Evolutionary conservation across 202 grass and related monocot genomes (phyloP), one percentile per base, ranked within the genome.

Genomic region (Setaria viridis): DNA sequence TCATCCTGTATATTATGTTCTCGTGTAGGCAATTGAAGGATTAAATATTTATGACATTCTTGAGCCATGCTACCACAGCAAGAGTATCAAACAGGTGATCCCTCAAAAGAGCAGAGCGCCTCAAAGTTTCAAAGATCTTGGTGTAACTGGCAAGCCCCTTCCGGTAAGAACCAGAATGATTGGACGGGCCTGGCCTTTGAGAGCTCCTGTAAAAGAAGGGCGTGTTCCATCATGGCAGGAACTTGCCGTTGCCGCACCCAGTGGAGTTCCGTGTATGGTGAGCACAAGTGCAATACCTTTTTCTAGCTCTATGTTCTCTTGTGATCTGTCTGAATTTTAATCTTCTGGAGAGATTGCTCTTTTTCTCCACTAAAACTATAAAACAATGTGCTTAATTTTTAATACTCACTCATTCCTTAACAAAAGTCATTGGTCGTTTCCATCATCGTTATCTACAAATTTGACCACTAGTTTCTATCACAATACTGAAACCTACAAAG

Each of bases 1-100:
- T 70, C 56, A 43, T 33, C 57, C n/a, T 33, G 70, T 66, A 68
- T 69, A 32, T 50, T 77, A 45, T 60, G 6, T 88, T 60, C 33
- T 80, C 84, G 34, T 74, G 29, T 77, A 99, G 97, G 78, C 20
- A 76, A 65, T 99, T 7, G 4, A 12, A 10, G 77, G 12, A 5
- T 83, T 99, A 68, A 96, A 99, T 57, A 93, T 99, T 47, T 99
- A 99, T 75, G 85, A 99, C 83, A 91, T 99, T 78, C 97, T 99
- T 65, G 97, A 99, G 77, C 97, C 97, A 50, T 99, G 97, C 80
- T 99, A 96, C 85, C 93, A 99, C 53, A 82, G 65, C 81, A 89
- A 51, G 62, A 46, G 53, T 45, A 81, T 67, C 48, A 93, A 72
- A 53, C 43, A 95, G 87, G 57, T 29, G 50, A 64, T 3, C 42